phyloP scores from a whole-genome alignment of 495 filamentous ascomycete genomes.

The Lophiostoma macrostomum region DNA sequence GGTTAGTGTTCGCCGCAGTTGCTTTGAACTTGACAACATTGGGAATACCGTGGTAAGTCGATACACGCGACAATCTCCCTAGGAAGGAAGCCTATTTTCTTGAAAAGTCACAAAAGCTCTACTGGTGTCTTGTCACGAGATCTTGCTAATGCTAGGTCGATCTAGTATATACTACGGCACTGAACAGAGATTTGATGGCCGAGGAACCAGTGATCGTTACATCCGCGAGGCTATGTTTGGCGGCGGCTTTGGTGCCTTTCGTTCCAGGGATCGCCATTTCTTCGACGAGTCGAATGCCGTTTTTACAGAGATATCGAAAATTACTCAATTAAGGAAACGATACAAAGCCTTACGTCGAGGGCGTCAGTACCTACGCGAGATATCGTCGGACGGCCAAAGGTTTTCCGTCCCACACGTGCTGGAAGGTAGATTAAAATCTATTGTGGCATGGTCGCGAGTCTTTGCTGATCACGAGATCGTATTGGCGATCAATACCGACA shows the following conservation, averaged over 20 bases:
- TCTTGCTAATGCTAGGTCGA: no score
- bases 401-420: constrained; percentile 22
- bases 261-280: constrained; percentile 26
- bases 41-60: constrained; percentile 36
- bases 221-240: constrained; percentile 36
- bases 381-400: constrained; percentile 21
- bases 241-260: constrained; percentile 32
- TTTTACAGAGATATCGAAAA: constrained; percentile 20
- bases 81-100: no score
- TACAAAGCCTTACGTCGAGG: constrained; percentile 17
- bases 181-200: constrained; percentile 32
- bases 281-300: constrained; percentile 24
- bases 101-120: no score
- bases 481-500: constrained; percentile 34
- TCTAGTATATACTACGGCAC: constrained; percentile 37
- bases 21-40: constrained; percentile 32
- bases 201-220: constrained; percentile 26
- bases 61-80: no score
- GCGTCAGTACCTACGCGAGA: constrained; percentile 31
- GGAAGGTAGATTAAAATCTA: constrained; percentile 7
- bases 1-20: constrained; percentile 20
- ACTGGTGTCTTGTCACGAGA: no score
- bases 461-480: constrained; percentile 31
- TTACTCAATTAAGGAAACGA: constrained; percentile 9
- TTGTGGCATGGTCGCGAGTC: constrained; percentile 34